These are phyloP conservation scores for Coniophora puteana DNA, from an alignment of 1,284 basidiomycete species.

Conservation along the genomic window DNA sequence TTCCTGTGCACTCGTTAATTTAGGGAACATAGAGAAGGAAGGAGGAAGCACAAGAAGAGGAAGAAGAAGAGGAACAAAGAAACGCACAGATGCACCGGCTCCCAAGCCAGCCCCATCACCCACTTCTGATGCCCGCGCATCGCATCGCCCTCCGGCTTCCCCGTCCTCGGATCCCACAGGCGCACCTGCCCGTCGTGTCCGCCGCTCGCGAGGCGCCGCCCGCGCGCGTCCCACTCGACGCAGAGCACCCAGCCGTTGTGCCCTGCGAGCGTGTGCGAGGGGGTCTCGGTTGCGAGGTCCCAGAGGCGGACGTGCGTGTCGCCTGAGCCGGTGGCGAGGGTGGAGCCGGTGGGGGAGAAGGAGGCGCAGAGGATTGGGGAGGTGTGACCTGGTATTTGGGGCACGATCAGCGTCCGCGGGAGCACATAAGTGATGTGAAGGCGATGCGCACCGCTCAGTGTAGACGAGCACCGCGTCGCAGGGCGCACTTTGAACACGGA, in stretches of 20 bases:
- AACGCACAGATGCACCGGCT: slow-evolving; percentile 85
- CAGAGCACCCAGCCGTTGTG: slow-evolving; percentile 97
- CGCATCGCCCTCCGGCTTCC: slow-evolving; percentile 80
- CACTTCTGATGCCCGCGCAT: slow-evolving; percentile 94
- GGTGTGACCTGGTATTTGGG: slow-evolving; percentile 64
- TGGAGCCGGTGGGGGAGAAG: slow-evolving; percentile 89
- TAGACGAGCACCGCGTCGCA: slow-evolving; percentile 91
- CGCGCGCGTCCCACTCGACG: slow-evolving; percentile 95
- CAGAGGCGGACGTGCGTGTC: slow-evolving; percentile 93
- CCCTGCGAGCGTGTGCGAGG: slow-evolving; percentile 83
- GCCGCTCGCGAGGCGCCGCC: slow-evolving; percentile 87
- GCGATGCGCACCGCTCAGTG: slow-evolving; percentile 66
- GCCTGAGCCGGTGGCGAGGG: slow-evolving; percentile 93
- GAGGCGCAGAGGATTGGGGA: slow-evolving; percentile 94
- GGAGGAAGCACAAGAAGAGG: too few species aligned
- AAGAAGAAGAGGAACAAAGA: slow-evolving; percentile 2
- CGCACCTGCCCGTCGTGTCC: slow-evolving; percentile 88
- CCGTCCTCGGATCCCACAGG: slow-evolving; percentile 89
- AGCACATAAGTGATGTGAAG: not conserved
- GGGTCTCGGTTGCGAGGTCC: slow-evolving; percentile 93
- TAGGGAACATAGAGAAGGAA: not conserved
- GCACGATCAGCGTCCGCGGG: slow-evolving; percentile 1
- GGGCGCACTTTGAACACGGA: slow-evolving; percentile 94
- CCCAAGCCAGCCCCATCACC: slow-evolving; percentile 96
- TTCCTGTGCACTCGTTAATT: slow-evolving; percentile 45